Evolutionary conservation across 2,329 filamentous ascomycete species (phyloP).

Genomic region (Dothistroma pini): DNA sequence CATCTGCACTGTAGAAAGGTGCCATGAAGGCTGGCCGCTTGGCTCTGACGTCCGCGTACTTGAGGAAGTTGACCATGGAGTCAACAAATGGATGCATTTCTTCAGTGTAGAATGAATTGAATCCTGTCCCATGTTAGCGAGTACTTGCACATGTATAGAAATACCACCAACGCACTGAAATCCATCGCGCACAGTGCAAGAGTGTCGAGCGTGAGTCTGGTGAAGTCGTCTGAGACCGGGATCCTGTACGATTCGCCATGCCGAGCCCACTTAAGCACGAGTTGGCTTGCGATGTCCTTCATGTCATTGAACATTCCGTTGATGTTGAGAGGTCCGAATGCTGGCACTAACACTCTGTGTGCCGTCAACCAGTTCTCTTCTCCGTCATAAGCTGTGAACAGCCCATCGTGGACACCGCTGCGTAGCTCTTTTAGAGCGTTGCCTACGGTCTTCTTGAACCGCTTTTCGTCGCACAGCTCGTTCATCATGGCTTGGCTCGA

Average conservation of each 20-base stretch:
- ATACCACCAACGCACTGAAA: too few species aligned
- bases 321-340: constrained; percentile 66
- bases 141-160: constrained; percentile 14
- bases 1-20: constrained; percentile 42
- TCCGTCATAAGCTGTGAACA: constrained; percentile 57
- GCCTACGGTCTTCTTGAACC: constrained; percentile 57
- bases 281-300: constrained; percentile 35
- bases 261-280: constrained; percentile 37
- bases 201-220: constrained; percentile 68
- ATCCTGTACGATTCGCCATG: constrained; percentile 56
- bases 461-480: constrained; percentile 40
- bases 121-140: constrained; percentile 56
- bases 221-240: constrained; percentile 63
- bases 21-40: constrained; percentile 44
- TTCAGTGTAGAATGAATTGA: constrained; percentile 66
- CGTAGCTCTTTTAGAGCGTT: constrained; percentile 54
- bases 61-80: constrained; percentile 63
- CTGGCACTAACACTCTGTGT: constrained; percentile 61
- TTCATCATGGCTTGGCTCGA: constrained; percentile 32
- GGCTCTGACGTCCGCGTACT: constrained; percentile 36
- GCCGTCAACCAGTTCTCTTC: constrained; percentile 34
- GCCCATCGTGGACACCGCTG: constrained; percentile 59
- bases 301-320: constrained; percentile 57
- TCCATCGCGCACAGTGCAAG: constrained; percentile 44
- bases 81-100: constrained; percentile 66